These are phyloP conservation scores for Scenedesmus sp. DNA, from an alignment of 163 green algal genomes.

Conservation along the genomic window DNA sequence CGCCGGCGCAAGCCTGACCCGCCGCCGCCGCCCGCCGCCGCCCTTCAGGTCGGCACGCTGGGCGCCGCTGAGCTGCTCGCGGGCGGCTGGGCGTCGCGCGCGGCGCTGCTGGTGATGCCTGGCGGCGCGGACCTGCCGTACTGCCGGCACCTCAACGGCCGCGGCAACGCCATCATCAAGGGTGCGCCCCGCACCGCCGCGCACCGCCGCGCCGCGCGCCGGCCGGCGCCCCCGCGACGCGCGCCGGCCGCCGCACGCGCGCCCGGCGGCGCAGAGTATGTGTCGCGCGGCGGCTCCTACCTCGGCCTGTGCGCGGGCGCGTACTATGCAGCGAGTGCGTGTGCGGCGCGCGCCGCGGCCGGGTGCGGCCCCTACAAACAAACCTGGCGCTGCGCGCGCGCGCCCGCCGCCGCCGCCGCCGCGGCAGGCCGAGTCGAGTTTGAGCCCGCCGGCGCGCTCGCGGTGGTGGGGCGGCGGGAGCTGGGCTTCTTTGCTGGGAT, in stretches of 20 bases:
- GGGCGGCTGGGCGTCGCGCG: constrained; percentile 55
- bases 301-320: constrained; percentile 83
- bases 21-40: no score
- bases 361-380: no score
- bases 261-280: constrained; percentile 60
- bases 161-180: constrained; percentile 67
- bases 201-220: no score
- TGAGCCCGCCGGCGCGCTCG: constrained; percentile 55
- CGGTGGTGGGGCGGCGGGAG: constrained; percentile 70
- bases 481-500: constrained; percentile 76
- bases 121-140: constrained; percentile 86
- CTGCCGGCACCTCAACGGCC: constrained; percentile 75
- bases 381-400: no score
- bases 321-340: constrained; percentile 80
- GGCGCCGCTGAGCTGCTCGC: constrained; percentile 49
- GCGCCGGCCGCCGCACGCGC: neutral
- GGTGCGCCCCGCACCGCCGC: constrained; percentile 32
- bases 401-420: no score
- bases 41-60: no score
- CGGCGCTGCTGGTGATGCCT: constrained; percentile 75
- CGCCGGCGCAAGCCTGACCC: no score
- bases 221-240: neutral
- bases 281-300: constrained; percentile 72
- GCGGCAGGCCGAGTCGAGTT: constrained; percentile 69
- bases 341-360: no score